Conservation (phyloP, 1,284 basidiomycete species). For the Omphalotus olearius region DNA sequence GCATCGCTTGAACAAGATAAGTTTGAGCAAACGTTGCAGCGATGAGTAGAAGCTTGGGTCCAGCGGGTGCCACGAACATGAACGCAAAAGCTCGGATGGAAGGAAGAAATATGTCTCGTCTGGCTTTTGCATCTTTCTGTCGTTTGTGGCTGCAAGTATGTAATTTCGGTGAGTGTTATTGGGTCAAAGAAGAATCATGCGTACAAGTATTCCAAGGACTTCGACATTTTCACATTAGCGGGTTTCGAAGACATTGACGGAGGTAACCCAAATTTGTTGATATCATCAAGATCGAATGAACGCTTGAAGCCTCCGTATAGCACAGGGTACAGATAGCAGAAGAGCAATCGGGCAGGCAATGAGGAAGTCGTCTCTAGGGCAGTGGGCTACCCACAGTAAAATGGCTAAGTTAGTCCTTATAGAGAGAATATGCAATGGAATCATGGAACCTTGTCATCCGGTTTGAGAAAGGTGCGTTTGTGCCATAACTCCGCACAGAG, state of each 20-base stretch:
- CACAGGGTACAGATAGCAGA: slow-evolving; percentile 6
- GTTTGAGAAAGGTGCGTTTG: slow-evolving; percentile 3
- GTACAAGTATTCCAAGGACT: slow-evolving; percentile 3
- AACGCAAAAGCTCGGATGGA: slow-evolving; percentile 14
- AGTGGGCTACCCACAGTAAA: not conserved
- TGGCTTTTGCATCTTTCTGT: not conserved
- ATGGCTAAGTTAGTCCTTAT: not conserved
- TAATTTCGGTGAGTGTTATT: too few species aligned
- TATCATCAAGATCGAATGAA: slow-evolving; percentile 7
- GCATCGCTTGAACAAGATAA: slow-evolving; percentile 20
- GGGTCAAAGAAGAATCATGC: not conserved
- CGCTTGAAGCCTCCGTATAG: slow-evolving; percentile 8
- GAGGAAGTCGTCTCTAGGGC: slow-evolving; percentile 9
- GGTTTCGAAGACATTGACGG: slow-evolving; percentile 7
- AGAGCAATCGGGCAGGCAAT: slow-evolving; percentile 8
- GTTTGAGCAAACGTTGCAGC: slow-evolving; percentile 23
- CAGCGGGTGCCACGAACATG: slow-evolving; percentile 16
- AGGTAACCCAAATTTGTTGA: slow-evolving; percentile 9
- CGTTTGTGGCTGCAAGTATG: not conserved
- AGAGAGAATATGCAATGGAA: not conserved
- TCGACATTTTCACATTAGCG: slow-evolving; percentile 5
- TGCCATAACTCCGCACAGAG: slow-evolving; percentile 6
- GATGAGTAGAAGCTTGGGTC: slow-evolving; percentile 19
- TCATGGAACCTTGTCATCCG: not conserved
- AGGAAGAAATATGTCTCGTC: slow-evolving; percentile 12